A percentile compares a stretch with the other conserved stretches of the same genome.
phyloP scores from a whole-genome alignment of 768 basidiomycete genomes.

The Podaxis sp. region DNA sequence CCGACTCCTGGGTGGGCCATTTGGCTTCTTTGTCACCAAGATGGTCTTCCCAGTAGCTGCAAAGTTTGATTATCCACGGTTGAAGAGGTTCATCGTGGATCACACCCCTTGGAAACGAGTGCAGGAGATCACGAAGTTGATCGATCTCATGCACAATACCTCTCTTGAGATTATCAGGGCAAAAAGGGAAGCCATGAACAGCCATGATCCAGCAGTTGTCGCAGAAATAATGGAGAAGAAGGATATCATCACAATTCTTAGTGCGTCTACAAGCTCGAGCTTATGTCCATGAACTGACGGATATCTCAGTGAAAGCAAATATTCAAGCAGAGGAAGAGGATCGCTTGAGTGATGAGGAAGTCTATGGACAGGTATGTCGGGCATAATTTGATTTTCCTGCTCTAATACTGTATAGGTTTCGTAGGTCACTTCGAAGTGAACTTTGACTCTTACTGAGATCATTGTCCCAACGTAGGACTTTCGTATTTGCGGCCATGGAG shows the following conservation, averaged over 20 bases:
- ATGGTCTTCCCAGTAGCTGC: constrained; percentile 8
- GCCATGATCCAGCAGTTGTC: constrained; percentile 32
- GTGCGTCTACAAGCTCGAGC: constrained; percentile 27
- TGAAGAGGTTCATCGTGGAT: constrained; percentile 30
- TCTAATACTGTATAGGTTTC: not conserved
- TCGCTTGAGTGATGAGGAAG: constrained; percentile 32
- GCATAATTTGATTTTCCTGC: not conserved
- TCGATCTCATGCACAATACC: constrained; percentile 34
- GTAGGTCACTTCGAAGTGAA: not conserved
- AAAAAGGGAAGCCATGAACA: constrained; percentile 35
- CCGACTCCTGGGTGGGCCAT: not conserved
- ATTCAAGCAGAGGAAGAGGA: constrained; percentile 30
- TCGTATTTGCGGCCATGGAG: constrained; percentile 17
- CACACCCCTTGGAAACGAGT: constrained; percentile 31
- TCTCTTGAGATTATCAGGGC: constrained; percentile 35
- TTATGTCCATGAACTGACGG: not conserved
- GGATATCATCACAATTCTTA: constrained; percentile 46
- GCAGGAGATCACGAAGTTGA: constrained; percentile 29
- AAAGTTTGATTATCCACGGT: constrained; percentile 3
- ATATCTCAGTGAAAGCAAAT: constrained; percentile 33
- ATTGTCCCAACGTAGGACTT: not conserved
- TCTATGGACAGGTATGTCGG: constrained; percentile 31
- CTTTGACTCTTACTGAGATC: no score
- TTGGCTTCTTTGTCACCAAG: constrained; percentile 9
- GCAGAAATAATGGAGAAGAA: constrained; percentile 38